Evolutionary conservation across 805 yeast genomes (phyloP), one percentile per base, ranked within the genome.

Genomic region (Saturnispora serradocipensis): DNA sequence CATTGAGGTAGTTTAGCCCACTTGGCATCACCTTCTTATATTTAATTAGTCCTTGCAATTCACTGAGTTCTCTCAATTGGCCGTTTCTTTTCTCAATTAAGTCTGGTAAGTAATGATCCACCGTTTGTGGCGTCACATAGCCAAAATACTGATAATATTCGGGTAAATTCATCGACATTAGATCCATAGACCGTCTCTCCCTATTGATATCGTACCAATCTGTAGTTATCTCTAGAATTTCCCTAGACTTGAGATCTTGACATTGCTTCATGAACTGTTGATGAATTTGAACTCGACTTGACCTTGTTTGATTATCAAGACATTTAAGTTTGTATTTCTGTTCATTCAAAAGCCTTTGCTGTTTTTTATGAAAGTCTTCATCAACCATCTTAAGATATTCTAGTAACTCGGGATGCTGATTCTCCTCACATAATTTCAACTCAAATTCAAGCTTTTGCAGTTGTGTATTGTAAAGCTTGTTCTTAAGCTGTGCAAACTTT

Each of bases 151-250:
- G 71, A 56, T 62, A 68, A 52, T 66, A 77, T 53, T 71, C 70
- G 0, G 80, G 76, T 58, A 80, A 66, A 27, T 76, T 78, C 5
- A 81, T 72, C 18, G 77, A 81, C 48, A 80, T 59, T 56, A 78
- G 76, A 64, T 88, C 96, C 79, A 88, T 76, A 44, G 81, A 81
- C 56, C 95, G 76, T 59, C 97, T 76, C 65, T 93, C 98, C 60
- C 84, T 81, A 67, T 89, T 90, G 61, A 90, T 86, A 58, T 86
- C 84, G 70, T 91, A 91, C 98, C 98, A 93, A 56, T 80, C 76
- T 40, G 84, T 78, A 5, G 97, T 90, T 4, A 95, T 86, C 7
- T 79, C 75, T 53, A 78, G 73, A 46, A 91, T 75, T 71, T 88
- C 74, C 25, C 75, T 72, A 49, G 76, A 75, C 55, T 88, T 84